phyloP scores from a whole-genome alignment of 257 asterid genomes.

The Fraxinus excelsior region DNA sequence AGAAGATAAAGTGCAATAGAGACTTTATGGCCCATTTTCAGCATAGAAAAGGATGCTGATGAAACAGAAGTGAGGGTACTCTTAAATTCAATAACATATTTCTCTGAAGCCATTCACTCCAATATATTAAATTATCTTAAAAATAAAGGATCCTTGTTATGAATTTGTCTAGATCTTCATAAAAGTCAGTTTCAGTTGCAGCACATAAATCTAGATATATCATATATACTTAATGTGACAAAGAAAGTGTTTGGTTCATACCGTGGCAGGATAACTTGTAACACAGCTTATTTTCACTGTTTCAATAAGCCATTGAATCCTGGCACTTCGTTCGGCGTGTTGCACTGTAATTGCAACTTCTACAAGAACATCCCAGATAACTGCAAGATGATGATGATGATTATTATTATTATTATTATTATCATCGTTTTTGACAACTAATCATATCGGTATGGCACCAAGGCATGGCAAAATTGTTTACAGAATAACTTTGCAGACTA shows the following conservation, averaged over 20 bases:
- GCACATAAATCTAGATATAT: background rate
- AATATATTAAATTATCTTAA: too few species aligned
- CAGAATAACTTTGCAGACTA: constrained; percentile 26
- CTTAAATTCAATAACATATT: background rate
- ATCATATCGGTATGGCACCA: constrained; percentile 16
- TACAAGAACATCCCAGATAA: constrained; percentile 76
- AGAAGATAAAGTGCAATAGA: background rate
- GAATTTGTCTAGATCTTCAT: background rate
- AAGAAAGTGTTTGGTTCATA: constrained; percentile 31
- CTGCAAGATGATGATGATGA: constrained; percentile 55
- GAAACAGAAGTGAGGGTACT: background rate
- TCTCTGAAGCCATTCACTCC: background rate
- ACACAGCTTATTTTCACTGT: constrained; percentile 75
- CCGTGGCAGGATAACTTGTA: constrained; percentile 88
- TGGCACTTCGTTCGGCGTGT: constrained; percentile 52
- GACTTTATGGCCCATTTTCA: background rate
- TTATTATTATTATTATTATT: background rate
- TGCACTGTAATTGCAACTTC: constrained; percentile 69
- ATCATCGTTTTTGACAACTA: too few species aligned
- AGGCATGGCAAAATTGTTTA: constrained; percentile 2
- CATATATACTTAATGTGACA: too few species aligned
- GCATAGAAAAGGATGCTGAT: background rate
- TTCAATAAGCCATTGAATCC: constrained; percentile 85
- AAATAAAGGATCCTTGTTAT: background rate
- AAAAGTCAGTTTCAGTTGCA: background rate